A percentile compares a stretch with the other conserved stretches of the same genome.
phyloP scores from a whole-genome alignment of 2,329 filamentous ascomycete species.

The Trichoderma citrinoviride region DNA sequence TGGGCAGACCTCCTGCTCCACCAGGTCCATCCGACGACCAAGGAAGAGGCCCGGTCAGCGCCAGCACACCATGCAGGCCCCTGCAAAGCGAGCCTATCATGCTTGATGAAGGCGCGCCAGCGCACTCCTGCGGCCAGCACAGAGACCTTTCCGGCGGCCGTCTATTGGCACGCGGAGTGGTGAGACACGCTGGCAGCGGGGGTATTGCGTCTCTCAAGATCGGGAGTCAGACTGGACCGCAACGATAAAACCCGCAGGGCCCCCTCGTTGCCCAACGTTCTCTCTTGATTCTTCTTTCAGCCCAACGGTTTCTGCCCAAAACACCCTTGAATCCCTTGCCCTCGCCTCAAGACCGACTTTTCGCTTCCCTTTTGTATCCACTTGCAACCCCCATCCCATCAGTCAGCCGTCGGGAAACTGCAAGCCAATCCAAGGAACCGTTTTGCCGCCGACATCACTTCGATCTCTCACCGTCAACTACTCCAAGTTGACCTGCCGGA shows the following conservation, averaged over 20 bases:
- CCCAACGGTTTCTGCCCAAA: slow-evolving; percentile 44
- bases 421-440: slow-evolving; percentile 21
- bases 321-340: slow-evolving; percentile 25
- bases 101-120: slow-evolving; percentile 43
- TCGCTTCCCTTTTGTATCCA: slow-evolving; percentile 28
- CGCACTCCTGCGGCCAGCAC: slow-evolving; percentile 49
- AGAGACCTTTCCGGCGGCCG: slow-evolving; percentile 36
- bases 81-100: slow-evolving; percentile 42
- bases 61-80: slow-evolving; percentile 33
- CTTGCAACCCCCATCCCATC: slow-evolving; percentile 23
- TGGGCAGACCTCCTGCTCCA: slow-evolving; percentile 30
- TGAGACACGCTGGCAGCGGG: slow-evolving; percentile 29
- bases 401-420: slow-evolving; percentile 21
- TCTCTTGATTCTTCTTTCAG: slow-evolving; percentile 35
- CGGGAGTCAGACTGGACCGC: slow-evolving; percentile 31
- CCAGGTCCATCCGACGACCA: slow-evolving; percentile 37
- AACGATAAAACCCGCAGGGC: slow-evolving; percentile 50
- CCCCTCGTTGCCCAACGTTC: slow-evolving; percentile 44
- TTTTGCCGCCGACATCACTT: slow-evolving; percentile 28
- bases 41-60: slow-evolving; percentile 40
- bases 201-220: slow-evolving; percentile 26
- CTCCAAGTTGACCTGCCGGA: slow-evolving; percentile 32
- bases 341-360: slow-evolving; percentile 24
- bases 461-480: slow-evolving; percentile 22
- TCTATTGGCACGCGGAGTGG: slow-evolving; percentile 23